phyloP scores from a whole-genome alignment of 306 rosid genomes.

The Lithocarpus polystachyus region DNA sequence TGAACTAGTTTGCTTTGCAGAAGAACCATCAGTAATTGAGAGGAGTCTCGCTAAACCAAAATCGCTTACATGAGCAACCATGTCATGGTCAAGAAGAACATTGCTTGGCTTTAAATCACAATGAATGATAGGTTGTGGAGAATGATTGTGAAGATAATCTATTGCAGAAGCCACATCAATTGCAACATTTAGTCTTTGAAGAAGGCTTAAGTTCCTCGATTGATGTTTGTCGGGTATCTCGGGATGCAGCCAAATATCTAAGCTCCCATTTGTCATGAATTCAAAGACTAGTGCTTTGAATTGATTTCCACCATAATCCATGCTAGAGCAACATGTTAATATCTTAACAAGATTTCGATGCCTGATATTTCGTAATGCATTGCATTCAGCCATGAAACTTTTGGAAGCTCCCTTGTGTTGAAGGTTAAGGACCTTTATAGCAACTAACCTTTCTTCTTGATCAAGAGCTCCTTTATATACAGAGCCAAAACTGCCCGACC shows the following conservation, averaged over 20 bases:
- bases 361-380: slow-evolving; percentile 13
- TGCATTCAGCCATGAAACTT: slow-evolving; percentile 23
- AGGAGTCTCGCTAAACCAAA: slow-evolving; percentile 28
- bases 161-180: slow-evolving; percentile 15
- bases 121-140: background rate
- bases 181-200: slow-evolving; percentile 23
- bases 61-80: slow-evolving; percentile 26
- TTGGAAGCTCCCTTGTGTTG: slow-evolving; percentile 26
- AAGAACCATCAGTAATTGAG: background rate
- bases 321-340: slow-evolving; percentile 31
- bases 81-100: slow-evolving; percentile 14
- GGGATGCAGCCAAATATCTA: slow-evolving; percentile 30
- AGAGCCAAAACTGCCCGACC: slow-evolving; percentile 19
- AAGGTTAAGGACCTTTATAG: slow-evolving; percentile 30
- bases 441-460: slow-evolving; percentile 15
- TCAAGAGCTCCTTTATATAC: slow-evolving; percentile 29
- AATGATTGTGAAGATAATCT: slow-evolving; percentile 18
- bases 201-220: background rate
- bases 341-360: slow-evolving; percentile 30
- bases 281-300: slow-evolving; percentile 33
- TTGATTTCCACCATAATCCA: slow-evolving; percentile 22
- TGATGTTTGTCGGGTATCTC: background rate
- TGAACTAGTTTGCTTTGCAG: no score
- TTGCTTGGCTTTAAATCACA: slow-evolving; percentile 21
- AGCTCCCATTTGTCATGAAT: slow-evolving; percentile 32